Evolutionary conservation across 164 flowering plant genomes (phyloP), one percentile per base, ranked within the genome.

Genomic region (Berberis thunbergii): DNA sequence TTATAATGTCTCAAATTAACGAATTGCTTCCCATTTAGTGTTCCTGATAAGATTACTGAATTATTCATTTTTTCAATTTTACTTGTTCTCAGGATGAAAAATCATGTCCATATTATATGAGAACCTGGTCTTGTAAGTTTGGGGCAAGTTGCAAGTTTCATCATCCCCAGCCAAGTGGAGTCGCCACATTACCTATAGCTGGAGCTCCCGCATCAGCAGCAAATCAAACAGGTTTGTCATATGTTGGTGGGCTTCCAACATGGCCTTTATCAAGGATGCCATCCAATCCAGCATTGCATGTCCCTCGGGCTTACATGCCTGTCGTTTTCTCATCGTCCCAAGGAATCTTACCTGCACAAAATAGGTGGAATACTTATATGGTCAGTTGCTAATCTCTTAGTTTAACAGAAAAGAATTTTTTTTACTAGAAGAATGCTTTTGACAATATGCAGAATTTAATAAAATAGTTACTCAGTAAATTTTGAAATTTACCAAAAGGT

Each of bases 131-230:
- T 4, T 88, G 96, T 64, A 88, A 86, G 69, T 88, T 78, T 82
- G 96, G 92, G 70, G 59, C 68, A 68, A 83, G 88, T 41, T 90
- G 97, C 83, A 90, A 87, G 72, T 90, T 86, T 62, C 76, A 86
- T 71, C 97, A 90, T 78, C 96, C 92, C 2, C 84, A 82, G 72
- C 95, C 69, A 45, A 54, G 67, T 70, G 84, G 83, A 65, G 59
- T 76, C 69, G 46, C 60, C 13, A 54, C 26, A 26, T 26, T 67
- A 45, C 79, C 91, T 68, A 45, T 64, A 43, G 64, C 64, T 52
- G 80, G 76, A 41, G 40, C 68, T 58, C 61, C 77, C 61, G 72
- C 78, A 43, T 76, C 82, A 57, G 56, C 66, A 64, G 54, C 67
- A 43, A 69, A 80, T 64, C 71, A 81, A 59, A 72, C 83, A 41